A percentile compares a stretch with the other conserved stretches of the same genome.
Conservation (phyloP, 1,284 basidiomycete species). For the Sparassis latifolia region DNA sequence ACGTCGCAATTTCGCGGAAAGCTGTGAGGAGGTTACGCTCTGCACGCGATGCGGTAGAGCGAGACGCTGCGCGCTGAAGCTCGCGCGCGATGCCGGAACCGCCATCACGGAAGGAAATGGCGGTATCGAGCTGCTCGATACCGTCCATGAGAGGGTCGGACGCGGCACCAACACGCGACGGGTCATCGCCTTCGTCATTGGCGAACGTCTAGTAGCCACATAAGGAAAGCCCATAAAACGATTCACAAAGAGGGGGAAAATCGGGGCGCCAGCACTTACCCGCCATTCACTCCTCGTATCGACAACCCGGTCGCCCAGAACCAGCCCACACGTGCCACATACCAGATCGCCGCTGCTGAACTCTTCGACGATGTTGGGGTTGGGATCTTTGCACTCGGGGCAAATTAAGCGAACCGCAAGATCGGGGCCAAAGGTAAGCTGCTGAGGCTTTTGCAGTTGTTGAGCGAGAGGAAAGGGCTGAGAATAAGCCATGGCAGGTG, state of each 20-base stretch:
- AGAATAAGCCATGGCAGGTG: conserved; percentile 39
- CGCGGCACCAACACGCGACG: conserved; percentile 98
- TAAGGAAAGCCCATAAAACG: conserved; percentile 9
- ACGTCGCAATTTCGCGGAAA: conserved; percentile 86
- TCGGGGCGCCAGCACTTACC: conserved; percentile 45
- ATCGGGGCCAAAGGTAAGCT: conserved; percentile 69
- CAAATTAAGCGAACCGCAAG: conserved; percentile 89
- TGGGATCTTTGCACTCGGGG: conserved; percentile 89
- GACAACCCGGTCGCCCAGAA: conserved; percentile 93
- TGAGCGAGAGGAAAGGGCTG: conserved; percentile 72
- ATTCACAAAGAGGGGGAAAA: conserved; percentile 13
- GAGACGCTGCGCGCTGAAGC: conserved; percentile 85
- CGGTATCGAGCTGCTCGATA: conserved; percentile 89
- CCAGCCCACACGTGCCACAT: conserved; percentile 93
- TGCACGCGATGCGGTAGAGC: conserved; percentile 68
- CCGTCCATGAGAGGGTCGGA: conserved; percentile 91
- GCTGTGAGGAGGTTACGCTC: conserved; percentile 84
- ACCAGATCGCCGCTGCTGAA: conserved; percentile 97
- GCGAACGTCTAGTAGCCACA: conserved; percentile 80
- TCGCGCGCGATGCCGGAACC: conserved; percentile 90
- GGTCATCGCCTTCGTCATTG: conserved; percentile 98
- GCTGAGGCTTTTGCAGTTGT: conserved; percentile 38
- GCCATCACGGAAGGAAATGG: conserved; percentile 93
- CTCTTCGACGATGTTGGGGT: conserved; percentile 94
- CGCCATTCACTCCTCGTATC: conserved; percentile 98